Evolutionary conservation across 106 monocot species (phyloP).

Genomic region (Gastrodia elata): DNA sequence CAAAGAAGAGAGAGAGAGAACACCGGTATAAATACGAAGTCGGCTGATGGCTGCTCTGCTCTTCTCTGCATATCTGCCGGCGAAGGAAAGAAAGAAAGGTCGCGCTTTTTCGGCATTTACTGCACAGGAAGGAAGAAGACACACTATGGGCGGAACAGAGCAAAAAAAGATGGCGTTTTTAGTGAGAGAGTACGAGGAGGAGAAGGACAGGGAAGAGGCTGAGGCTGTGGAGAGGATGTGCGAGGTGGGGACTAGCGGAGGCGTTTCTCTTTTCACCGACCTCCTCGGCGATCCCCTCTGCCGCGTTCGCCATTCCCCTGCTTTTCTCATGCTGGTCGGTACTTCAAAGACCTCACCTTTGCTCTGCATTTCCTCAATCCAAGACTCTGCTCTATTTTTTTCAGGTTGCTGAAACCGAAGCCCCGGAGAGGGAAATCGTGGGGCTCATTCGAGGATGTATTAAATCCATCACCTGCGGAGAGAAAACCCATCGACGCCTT

Average conservation of each 20-base stretch:
- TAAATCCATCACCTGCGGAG: conserved; percentile 55
- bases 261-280: conserved; percentile 22
- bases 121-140: not conserved
- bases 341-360: not conserved
- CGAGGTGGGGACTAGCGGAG: conserved; percentile 62
- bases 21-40: not conserved
- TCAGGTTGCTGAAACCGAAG: conserved; percentile 48
- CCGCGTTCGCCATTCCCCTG: conserved; percentile 29
- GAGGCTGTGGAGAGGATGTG: conserved; percentile 54
- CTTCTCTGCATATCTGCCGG: not conserved
- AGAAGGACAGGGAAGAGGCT: conserved; percentile 34
- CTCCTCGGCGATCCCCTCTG: conserved; percentile 41
- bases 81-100: not conserved
- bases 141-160: conserved; percentile 3
- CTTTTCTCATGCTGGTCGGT: conserved; percentile 31
- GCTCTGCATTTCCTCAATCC: no score
- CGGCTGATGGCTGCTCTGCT: not conserved
- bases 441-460: conserved; percentile 64
- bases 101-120: not conserved
- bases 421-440: conserved; percentile 31
- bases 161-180: conserved; percentile 8
- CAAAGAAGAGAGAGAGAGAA: not conserved
- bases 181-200: conserved; percentile 36
- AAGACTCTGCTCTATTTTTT: no score
- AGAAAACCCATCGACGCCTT: conserved; percentile 15